Evolutionary conservation across 495 filamentous ascomycete species (phyloP).

Genomic region (Tuber indicum): DNA sequence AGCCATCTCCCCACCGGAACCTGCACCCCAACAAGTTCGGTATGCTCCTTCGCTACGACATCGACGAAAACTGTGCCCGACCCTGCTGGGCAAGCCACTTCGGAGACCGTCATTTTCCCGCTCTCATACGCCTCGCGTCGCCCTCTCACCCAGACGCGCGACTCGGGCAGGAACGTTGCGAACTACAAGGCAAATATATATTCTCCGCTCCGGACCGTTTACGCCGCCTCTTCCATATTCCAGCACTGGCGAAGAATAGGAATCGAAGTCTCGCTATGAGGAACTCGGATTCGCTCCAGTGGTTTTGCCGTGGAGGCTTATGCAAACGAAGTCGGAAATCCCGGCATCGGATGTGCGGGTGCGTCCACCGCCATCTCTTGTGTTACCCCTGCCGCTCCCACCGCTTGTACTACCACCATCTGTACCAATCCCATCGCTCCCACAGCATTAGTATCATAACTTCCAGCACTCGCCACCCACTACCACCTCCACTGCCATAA

Average conservation of each 20-base stretch:
- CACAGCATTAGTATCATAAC: neutral
- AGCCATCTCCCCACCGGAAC: constrained; percentile 33
- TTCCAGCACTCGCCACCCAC: neutral
- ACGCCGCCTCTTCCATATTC: constrained; percentile 54
- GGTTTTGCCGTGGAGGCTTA: constrained; percentile 56
- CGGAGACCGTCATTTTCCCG: constrained; percentile 57
- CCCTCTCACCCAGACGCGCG: constrained; percentile 51
- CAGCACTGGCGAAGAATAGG: constrained; percentile 44
- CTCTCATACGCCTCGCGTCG: constrained; percentile 50
- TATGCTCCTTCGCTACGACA: constrained; percentile 53
- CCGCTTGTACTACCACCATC: neutral
- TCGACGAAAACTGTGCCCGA: constrained; percentile 50
- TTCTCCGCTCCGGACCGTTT: constrained; percentile 55
- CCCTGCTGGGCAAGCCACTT: constrained; percentile 55
- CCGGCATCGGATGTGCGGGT: constrained; percentile 51
- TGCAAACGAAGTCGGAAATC: constrained; percentile 51
- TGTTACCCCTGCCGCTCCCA: neutral
- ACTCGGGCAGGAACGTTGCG: constrained; percentile 51
- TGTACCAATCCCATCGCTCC: neutral
- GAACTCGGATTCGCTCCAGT: constrained; percentile 53
- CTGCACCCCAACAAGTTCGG: constrained; percentile 47
- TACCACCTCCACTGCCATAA: neutral
- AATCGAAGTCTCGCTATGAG: constrained; percentile 44
- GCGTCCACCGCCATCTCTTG: no score
- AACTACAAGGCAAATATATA: constrained; percentile 46